These are phyloP conservation scores for Paraconiothyrium sp. DNA, from an alignment of 2,329 filamentous ascomycete genomes.

Conservation along the genomic window DNA sequence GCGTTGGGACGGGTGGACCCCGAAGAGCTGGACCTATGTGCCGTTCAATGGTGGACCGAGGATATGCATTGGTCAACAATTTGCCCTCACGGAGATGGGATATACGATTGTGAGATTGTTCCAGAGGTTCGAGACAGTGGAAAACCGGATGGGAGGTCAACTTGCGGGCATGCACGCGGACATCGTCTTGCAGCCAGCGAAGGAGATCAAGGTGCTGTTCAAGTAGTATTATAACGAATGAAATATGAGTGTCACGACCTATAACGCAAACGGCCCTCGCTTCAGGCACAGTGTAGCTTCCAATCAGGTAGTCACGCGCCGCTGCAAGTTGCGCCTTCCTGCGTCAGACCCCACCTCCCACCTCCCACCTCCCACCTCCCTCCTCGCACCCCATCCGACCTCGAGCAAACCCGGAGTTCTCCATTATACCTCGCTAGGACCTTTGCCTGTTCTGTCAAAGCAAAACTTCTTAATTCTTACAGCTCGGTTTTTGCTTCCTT, in stretches of 20 bases:
- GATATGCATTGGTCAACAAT: conserved; percentile 63
- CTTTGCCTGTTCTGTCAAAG: no score
- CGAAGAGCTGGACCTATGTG: conserved; percentile 59
- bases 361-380: no score
- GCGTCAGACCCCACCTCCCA: no score
- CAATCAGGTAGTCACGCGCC: no score
- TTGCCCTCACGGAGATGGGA: conserved; percentile 61
- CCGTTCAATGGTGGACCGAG: conserved; percentile 60
- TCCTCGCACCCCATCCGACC: no score
- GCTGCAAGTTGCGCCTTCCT: no score
- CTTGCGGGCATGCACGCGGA: conserved; percentile 55
- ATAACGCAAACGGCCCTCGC: no score
- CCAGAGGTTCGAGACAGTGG: conserved; percentile 55
- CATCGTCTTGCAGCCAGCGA: conserved; percentile 59
- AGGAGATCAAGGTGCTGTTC: conserved; percentile 53
- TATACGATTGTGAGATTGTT: conserved; percentile 59
- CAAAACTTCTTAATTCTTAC: no score
- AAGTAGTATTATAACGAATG: conserved; percentile 12
- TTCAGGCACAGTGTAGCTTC: no score
- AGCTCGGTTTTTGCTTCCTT: no score
- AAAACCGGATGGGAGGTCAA: conserved; percentile 49
- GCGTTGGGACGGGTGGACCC: conserved; percentile 61
- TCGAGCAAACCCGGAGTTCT: no score
- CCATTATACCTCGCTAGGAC: no score
- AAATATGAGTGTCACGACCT: background rate